Base-by-base conservation (phyloP, 2,329 filamentous ascomycete genomes). In the Calycina herbarum region DNA sequence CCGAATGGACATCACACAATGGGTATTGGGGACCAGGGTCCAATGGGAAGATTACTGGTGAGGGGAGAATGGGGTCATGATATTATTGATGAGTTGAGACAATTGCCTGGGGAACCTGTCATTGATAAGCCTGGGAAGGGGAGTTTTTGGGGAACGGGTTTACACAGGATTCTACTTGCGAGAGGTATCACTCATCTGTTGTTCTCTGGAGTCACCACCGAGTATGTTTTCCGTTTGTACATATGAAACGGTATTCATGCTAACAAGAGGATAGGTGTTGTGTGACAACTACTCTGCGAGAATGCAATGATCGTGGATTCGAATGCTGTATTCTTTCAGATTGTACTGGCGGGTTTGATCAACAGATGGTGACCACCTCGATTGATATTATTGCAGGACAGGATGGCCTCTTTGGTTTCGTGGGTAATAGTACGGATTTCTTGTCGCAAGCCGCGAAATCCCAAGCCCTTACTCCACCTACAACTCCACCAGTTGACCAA, bases 281-380 rank as follows among this genome's bases (percentile, higher is more conserved):
- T 69, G 84, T 87, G 61, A 82, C 82, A 8, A 84, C 83, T 0
- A 85, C 84, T 0, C 77, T 84, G 1, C 77, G 84, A 45, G 85
- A 87, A 74, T 83, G 82, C 38, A 84, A 83, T 65, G 85, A 87
- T 70, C 80, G 86, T n/a, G 86, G 85, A 0, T 87, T 85, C 68
- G 83, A 87, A 70, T 86, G 82, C 73, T 87, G 85, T 77, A 79
- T 82, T 17, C 74, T 84, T 24, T 76, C 75, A 6, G 80, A 83
- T 69, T 83, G 79, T 67, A 83, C 82, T 0, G 79, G 78, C 58
- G 82, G 82, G 1, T 84, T 83, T 64, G 79, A 82, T 62, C 73
- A 75, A 11, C 76, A 78, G n/a, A 80, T 81, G 69, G 82, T 82
- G 17, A 75, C 73, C 24, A 78, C 78, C 4, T 80, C 81, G 4